Conservation (phyloP, 345 rosid genomes). For the Hibiscus trionum region DNA sequence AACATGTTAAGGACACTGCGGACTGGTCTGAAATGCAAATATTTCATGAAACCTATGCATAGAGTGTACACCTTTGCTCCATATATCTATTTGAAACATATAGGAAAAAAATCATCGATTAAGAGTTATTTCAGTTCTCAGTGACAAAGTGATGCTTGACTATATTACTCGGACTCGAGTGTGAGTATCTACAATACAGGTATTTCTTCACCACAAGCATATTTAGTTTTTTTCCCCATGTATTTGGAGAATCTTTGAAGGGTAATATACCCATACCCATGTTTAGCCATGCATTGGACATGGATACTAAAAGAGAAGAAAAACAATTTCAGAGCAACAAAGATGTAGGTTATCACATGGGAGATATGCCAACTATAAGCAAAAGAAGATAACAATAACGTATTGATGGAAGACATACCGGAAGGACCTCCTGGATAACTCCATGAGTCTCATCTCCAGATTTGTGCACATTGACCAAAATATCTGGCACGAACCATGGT, state of each 20-base stretch:
- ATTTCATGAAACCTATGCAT: background rate
- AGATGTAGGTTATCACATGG: background rate
- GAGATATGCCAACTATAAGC: background rate
- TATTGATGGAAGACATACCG: slow-evolving; percentile 35
- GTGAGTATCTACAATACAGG: background rate
- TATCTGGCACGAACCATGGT: slow-evolving; percentile 82
- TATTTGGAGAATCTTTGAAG: background rate
- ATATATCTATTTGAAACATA: background rate
- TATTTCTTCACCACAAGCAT: background rate
- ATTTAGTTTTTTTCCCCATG: background rate
- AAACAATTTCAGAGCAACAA: background rate
- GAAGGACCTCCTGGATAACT: slow-evolving; percentile 72
- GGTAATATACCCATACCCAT: background rate
- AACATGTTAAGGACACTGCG: no score
- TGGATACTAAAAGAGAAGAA: background rate
- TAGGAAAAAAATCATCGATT: background rate
- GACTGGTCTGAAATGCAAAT: background rate
- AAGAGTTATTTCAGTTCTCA: background rate
- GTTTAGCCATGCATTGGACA: background rate
- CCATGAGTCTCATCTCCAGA: slow-evolving; percentile 58
- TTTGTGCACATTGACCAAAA: slow-evolving; percentile 65
- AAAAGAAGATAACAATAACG: background rate
- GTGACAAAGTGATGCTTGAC: background rate
- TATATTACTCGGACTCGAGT: background rate
- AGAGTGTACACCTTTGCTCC: background rate